Evolutionary conservation across 805 yeast species (phyloP), one percentile per base, ranked within the genome.

Genomic region (Geotrichum ghanense): DNA sequence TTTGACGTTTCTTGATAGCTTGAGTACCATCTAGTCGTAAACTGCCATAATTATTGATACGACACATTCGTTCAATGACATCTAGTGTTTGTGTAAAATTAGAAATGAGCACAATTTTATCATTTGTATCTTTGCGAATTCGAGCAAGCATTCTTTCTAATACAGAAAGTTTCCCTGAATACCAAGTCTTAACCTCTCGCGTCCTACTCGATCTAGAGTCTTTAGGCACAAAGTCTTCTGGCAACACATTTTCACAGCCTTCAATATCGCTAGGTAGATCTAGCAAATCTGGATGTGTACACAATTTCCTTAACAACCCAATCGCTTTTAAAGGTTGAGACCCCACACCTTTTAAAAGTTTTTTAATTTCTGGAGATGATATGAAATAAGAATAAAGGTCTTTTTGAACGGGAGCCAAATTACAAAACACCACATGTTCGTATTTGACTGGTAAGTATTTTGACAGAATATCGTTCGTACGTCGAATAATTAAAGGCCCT

Each of bases 1-100:
- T 87, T 58, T 92, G 97, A 52, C 98, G 76, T 61, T 92, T 92
- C 65, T 83, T 85, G 48, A 92, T 88, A 46, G 75, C 79, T 87
- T 90, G 78, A 0, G 96, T 83, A 26, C 98, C 98, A 63, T 92
- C 98, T 31, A 92, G 71, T 48, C 98, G 71, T 14, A 90, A 64
- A 14, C 75, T 69, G 0, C 95, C 96, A 61, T 86, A 92, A 50
- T 75, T 73, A 51, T 76, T 76, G 41, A 65, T 60, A 23, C 95
- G 73, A 61, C 98, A 92, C 77, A 90, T 71, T 50, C 72, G 77
- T 60, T 92, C 97, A 48, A 92, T 82, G 54, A 92, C 66, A 63
- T 92, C 98, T 45, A 92, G 70, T 0, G 98, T 92, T 56, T 87
- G 95, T 0, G 98, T 92, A 59, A 89, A 92, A 61, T 92, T 92